Percentiles rank a stretch among this genome's conserved stretches.
Conservation (phyloP, 495 filamentous ascomycete genomes). For the Aspergillus funiculosus region DNA sequence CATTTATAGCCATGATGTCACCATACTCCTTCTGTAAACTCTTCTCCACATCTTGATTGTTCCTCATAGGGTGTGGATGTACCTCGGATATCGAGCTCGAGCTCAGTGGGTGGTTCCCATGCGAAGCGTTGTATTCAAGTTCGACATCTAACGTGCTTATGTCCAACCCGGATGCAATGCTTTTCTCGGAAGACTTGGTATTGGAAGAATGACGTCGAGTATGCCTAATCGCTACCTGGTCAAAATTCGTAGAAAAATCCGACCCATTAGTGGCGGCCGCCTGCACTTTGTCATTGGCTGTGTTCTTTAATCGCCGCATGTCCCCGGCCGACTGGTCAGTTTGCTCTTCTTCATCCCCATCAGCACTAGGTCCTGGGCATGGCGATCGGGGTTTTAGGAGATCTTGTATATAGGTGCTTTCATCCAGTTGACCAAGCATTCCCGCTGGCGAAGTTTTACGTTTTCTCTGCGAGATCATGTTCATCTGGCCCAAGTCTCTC, state of each 20-base stretch:
- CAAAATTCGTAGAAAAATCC: not conserved
- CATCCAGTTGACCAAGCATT: slow-evolving; percentile 4
- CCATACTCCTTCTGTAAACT: not conserved
- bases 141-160: slow-evolving; percentile 9
- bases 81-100: not conserved
- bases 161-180: slow-evolving; percentile 4
- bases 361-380: not conserved
- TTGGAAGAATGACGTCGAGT: slow-evolving; percentile 40
- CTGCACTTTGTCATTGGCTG: not conserved
- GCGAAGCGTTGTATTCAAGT: not conserved
- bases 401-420: not conserved
- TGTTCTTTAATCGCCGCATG: not conserved
- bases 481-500: slow-evolving; percentile 7
- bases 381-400: not conserved
- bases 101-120: not conserved
- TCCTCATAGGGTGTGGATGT: not conserved
- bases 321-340: not conserved
- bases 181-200: slow-evolving; percentile 18
- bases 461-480: slow-evolving; percentile 27
- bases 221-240: slow-evolving; percentile 14
- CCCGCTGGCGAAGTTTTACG: slow-evolving; percentile 28
- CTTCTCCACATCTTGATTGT: not conserved
- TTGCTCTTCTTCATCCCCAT: slow-evolving; percentile 1
- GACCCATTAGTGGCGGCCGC: not conserved
- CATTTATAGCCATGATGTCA: slow-evolving; percentile 8